A percentile compares a stretch with the other conserved stretches of the same genome.
These are phyloP conservation scores for Erigeron canadensis DNA, from an alignment of 129 eudicot genomes.

Conservation along the genomic window DNA sequence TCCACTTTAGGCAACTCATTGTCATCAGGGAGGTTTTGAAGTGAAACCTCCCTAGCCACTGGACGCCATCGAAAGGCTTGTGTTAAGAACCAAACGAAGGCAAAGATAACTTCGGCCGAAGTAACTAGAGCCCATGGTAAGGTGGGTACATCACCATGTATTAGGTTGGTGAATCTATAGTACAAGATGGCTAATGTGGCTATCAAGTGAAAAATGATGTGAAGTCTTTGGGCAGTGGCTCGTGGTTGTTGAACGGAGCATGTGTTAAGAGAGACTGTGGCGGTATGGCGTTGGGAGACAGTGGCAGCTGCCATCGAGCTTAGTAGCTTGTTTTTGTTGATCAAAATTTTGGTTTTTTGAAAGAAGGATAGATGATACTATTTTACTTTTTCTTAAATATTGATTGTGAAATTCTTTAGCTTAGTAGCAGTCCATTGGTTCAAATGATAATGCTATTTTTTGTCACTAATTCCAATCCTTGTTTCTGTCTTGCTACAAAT, in stretches of 20 bases:
- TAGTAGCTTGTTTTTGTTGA: neutral
- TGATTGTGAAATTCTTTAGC: neutral
- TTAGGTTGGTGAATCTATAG: constrained; percentile 45
- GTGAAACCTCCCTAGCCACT: constrained; percentile 48
- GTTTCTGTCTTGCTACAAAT: constrained; percentile 14
- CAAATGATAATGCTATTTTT: constrained; percentile 14
- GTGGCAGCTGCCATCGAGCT: constrained; percentile 18
- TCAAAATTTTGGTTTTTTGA: neutral
- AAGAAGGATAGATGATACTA: neutral
- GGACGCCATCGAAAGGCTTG: constrained; percentile 65
- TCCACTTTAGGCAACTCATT: constrained; percentile 52
- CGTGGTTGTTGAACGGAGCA: constrained; percentile 58
- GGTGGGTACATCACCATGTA: constrained; percentile 24
- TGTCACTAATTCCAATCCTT: constrained; percentile 19
- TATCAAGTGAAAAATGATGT: constrained; percentile 42
- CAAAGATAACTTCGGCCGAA: constrained; percentile 48
- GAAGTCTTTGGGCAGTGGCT: constrained; percentile 50
- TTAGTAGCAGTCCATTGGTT: too few species aligned
- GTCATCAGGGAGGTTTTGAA: constrained; percentile 50
- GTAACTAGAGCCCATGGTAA: constrained; percentile 44
- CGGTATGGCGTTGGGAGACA: constrained; percentile 32
- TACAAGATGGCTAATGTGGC: constrained; percentile 47
- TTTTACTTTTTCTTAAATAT: neutral
- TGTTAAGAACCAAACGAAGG: constrained; percentile 52
- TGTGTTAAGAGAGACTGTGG: constrained; percentile 38